A percentile compares a stretch with the other conserved stretches of the same genome.
Evolutionary conservation across 2,329 filamentous ascomycete species (phyloP).

Genomic region (Clarireedia sp.): DNA sequence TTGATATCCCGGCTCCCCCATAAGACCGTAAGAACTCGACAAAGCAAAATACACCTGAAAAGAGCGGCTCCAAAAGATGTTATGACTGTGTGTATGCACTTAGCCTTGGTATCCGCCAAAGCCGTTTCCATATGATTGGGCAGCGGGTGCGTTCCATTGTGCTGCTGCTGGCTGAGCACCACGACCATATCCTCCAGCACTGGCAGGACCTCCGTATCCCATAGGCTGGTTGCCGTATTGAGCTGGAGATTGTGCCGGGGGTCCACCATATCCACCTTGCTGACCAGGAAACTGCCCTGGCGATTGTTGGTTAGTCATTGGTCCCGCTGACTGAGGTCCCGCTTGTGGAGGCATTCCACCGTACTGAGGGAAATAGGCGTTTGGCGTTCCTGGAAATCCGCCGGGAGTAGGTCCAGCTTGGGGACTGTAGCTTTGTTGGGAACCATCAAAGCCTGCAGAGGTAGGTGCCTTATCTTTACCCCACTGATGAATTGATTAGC

Average conservation of each 20-base stretch:
- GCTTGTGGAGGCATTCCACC: slow-evolving; percentile 49
- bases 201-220: slow-evolving; percentile 63
- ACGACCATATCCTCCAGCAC: slow-evolving; percentile 77
- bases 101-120: slow-evolving; percentile 58
- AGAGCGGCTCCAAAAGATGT: slow-evolving; percentile 9
- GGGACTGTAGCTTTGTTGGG: slow-evolving; percentile 60
- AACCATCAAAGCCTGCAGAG: slow-evolving; percentile 68
- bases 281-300: slow-evolving; percentile 50
- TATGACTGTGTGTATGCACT: slow-evolving; percentile 8
- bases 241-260: slow-evolving; percentile 53
- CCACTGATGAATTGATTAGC: slow-evolving; percentile 58
- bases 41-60: slow-evolving; percentile 15
- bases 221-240: slow-evolving; percentile 61
- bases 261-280: slow-evolving; percentile 57
- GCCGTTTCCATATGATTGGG: slow-evolving; percentile 54
- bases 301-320: slow-evolving; percentile 33
- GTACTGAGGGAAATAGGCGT: slow-evolving; percentile 89
- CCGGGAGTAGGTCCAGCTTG: slow-evolving; percentile 64
- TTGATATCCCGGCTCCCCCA: slow-evolving; percentile 21
- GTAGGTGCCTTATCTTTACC: slow-evolving; percentile 96
- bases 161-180: slow-evolving; percentile 44
- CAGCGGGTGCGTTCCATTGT: slow-evolving; percentile 43
- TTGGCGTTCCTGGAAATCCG: slow-evolving; percentile 68
- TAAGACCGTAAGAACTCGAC: slow-evolving; percentile 15
- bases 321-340: slow-evolving; percentile 31